phyloP scores from a whole-genome alignment of 208 protist species.

The Kentomonas sorsogonicus region DNA sequence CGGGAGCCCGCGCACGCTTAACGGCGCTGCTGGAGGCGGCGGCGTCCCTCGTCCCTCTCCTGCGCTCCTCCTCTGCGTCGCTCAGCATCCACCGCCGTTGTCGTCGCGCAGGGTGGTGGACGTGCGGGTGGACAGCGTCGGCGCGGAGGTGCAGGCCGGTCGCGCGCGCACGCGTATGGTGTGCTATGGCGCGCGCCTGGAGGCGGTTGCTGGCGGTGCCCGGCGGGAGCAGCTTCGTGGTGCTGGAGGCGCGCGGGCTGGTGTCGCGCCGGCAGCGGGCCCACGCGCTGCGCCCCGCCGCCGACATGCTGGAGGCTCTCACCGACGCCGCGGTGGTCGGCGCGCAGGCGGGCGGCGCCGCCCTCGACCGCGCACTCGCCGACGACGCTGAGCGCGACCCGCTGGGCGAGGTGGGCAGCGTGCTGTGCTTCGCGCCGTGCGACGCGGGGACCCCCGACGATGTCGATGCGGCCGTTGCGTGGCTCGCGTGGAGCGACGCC shows the following conservation, averaged over 20 bases:
- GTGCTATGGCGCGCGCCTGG: background rate
- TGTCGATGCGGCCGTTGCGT: slow-evolving; percentile 23
- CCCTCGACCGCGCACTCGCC: slow-evolving; percentile 20
- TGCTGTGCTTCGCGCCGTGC: slow-evolving; percentile 24
- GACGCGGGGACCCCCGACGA: slow-evolving; percentile 23
- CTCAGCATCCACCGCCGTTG: too few species aligned
- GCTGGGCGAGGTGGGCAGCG: slow-evolving; percentile 14
- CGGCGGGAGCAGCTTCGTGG: background rate
- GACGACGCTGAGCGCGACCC: slow-evolving; percentile 17
- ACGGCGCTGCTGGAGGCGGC: slow-evolving; percentile 45
- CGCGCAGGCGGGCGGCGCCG: slow-evolving; percentile 6
- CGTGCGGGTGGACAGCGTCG: background rate
- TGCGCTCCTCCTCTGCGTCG: too few species aligned
- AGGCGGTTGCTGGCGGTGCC: slow-evolving; percentile 2
- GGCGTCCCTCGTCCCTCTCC: too few species aligned
- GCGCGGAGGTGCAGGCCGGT: background rate
- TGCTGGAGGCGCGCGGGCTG: slow-evolving; percentile 7
- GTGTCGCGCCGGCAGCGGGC: background rate
- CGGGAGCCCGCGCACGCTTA: slow-evolving; percentile 27
- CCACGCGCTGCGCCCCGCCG: background rate
- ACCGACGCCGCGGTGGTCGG: background rate
- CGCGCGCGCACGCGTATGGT: slow-evolving; percentile 3
- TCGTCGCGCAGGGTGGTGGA: background rate
- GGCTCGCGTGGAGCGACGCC: too few species aligned
- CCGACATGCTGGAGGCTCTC: background rate